These are phyloP conservation scores for Petrea volubilis DNA, from an alignment of 257 asterid species.

Conservation along the genomic window DNA sequence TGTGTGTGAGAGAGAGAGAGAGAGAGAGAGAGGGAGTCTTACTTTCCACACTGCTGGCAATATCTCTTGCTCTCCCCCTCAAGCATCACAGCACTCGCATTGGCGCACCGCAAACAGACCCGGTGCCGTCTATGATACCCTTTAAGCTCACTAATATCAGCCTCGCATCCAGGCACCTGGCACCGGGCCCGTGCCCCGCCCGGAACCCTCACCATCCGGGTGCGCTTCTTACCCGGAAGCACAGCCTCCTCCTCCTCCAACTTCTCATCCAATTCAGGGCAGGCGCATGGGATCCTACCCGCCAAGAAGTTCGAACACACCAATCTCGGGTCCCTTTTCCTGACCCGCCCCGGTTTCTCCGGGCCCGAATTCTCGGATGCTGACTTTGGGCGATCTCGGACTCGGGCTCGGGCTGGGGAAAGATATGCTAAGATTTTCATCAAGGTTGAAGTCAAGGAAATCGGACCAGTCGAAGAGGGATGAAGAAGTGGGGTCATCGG, in stretches of 20 bases:
- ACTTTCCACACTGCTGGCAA: conserved; percentile 86
- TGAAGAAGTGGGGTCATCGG: conserved; percentile 43
- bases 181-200: conserved; percentile 57
- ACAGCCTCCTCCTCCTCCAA: conserved; percentile 57
- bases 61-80: conserved; percentile 88
- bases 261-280: conserved; percentile 87
- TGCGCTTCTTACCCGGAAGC: conserved; percentile 67
- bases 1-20: no score
- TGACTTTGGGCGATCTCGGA: conserved; percentile 27
- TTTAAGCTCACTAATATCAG: conserved; percentile 85
- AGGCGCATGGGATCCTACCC: conserved; percentile 90
- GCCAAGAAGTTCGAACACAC: conserved; percentile 83
- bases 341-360: conserved; percentile 40
- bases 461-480: conserved; percentile 76
- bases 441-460: conserved; percentile 64
- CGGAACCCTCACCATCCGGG: conserved; percentile 47
- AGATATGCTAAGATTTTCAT: conserved; percentile 41
- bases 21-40: not conserved
- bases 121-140: conserved; percentile 93
- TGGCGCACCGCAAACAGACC: conserved; percentile 84
- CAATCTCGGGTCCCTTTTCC: conserved; percentile 89
- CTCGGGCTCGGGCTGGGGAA: conserved; percentile 28
- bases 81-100: conserved; percentile 61
- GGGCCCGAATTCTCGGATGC: conserved; percentile 24
- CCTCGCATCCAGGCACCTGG: conserved; percentile 91